Base-by-base conservation (phyloP, 495 filamentous ascomycete species). In the Opeltia flavorubescens region DNA sequence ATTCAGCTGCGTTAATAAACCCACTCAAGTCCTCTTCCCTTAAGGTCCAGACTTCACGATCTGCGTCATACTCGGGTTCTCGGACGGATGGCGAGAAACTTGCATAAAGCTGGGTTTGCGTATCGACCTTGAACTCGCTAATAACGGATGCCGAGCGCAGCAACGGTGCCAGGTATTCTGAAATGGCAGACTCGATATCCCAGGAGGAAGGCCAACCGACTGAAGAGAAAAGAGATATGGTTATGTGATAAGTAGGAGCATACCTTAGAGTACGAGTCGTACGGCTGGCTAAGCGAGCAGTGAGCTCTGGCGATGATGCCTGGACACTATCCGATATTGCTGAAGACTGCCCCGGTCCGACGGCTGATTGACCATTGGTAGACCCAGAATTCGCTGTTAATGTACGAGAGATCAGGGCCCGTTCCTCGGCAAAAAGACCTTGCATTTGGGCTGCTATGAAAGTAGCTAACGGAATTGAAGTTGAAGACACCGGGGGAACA, bases 1-100 rank as follows among this genome's bases (percentile, higher is more conserved):
- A 98, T 65, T 98, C 93, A 5, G 91, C 91, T 26, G 87, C 88
- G 56, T 98, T 98, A 63, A 96, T 86, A 58, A 98, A 98, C 26
- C 82, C 86, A 39, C 84, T 85, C 5, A 98, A 72, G 56, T 94
- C 88, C 57, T 94, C 83, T 58, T 85, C 87, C 53, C 76, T 80
- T 11, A 96, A 60, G 2, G 83, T 75, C 75, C 81, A 86, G 4
- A 69, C 63, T 8, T 66, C 65, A 23, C 63, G 60, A 1, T 60
- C 31, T 28, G 70, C 62, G 39, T 81, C 72, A 50, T 65, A 77
- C 47, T 75, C 65, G 0, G 77, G 77, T 13, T 56, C 53, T 7
- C 69, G 75, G 13, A 88, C 78, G 24, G 89, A 88, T 0, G 84
- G 87, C 4, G 79, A 71, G 50, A 82, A 80, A 0, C 71, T 68